These are phyloP conservation scores for Pseudocercospora musae DNA, from an alignment of 2,329 filamentous ascomycete genomes.

Conservation along the genomic window DNA sequence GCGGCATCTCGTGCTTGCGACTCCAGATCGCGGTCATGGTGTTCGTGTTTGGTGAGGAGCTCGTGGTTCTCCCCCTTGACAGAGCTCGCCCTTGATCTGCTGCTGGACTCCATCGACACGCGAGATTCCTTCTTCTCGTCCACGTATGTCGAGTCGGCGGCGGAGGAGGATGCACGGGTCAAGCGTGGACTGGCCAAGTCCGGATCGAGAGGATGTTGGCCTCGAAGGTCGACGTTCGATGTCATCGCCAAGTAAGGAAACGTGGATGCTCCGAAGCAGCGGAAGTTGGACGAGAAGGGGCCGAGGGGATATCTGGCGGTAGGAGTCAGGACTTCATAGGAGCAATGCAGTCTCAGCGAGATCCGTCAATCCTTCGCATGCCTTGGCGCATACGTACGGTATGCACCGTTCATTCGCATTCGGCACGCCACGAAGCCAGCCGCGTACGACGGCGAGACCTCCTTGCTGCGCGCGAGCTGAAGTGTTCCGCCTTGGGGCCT, in stretches of 20 bases:
- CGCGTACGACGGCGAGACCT: neutral
- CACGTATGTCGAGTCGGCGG: neutral
- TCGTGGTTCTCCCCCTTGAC: constrained; percentile 14
- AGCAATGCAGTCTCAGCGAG: no score
- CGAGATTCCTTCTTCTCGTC: constrained; percentile 8
- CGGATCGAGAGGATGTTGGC: neutral
- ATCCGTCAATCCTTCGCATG: neutral
- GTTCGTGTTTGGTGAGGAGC: constrained; percentile 17
- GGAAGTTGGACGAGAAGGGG: neutral
- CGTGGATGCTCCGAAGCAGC: neutral
- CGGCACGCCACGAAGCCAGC: neutral
- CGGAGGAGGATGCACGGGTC: neutral
- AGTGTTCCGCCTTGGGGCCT: no score
- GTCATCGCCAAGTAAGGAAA: neutral
- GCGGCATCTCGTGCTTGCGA: constrained; percentile 2
- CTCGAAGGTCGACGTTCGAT: neutral
- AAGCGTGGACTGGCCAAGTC: neutral
- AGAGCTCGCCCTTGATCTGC: constrained; percentile 5
- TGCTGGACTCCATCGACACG: constrained; percentile 12
- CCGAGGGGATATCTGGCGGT: no score
- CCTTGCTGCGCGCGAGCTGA: neutral
- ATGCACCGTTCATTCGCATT: no score
- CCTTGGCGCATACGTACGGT: neutral
- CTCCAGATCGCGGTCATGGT: constrained; percentile 16
- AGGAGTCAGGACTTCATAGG: no score